phyloP scores from a whole-genome alignment of 768 basidiomycete genomes.

The Sistotremastrum suecicum region DNA sequence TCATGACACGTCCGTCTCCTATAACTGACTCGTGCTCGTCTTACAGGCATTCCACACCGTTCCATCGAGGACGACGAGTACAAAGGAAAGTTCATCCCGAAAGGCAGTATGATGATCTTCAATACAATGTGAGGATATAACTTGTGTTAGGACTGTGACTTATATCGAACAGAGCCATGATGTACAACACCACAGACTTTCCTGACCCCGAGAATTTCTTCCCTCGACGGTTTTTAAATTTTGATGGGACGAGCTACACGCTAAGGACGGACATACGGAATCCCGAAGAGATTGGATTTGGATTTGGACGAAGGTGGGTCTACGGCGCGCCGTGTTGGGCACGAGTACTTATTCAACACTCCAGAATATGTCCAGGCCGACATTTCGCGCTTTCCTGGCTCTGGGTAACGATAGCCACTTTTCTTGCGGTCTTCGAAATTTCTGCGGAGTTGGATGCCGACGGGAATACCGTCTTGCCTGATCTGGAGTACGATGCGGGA shows the following conservation, averaged over 20 bases:
- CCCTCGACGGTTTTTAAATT: conserved; percentile 16
- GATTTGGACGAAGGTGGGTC: conserved; percentile 13
- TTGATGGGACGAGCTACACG: neutral
- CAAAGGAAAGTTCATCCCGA: conserved; percentile 21
- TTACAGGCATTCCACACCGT: conserved; percentile 15
- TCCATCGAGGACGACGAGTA: conserved; percentile 18
- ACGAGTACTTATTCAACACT: neutral
- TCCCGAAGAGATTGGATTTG: conserved; percentile 10
- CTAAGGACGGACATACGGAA: conserved; percentile 6
- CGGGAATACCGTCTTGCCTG: neutral
- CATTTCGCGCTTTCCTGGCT: conserved; percentile 1
- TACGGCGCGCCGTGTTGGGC: neutral
- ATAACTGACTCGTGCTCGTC: neutral
- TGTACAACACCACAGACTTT: conserved; percentile 13
- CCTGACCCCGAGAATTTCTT: conserved; percentile 16
- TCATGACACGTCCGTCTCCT: neutral
- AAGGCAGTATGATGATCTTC: conserved; percentile 33
- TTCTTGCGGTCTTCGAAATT: conserved; percentile 4
- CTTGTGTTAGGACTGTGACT: too few relatives aligned
- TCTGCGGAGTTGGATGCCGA: neutral
- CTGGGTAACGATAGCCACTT: conserved; percentile 1
- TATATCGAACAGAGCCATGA: conserved; percentile 4
- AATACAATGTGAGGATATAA: conserved; percentile 15
- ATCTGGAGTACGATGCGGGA: too few relatives aligned
- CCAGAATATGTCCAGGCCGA: conserved; percentile 6